These are phyloP conservation scores for Microbotryomycetes sp. DNA, from an alignment of 1,284 basidiomycete species.

Conservation along the genomic window DNA sequence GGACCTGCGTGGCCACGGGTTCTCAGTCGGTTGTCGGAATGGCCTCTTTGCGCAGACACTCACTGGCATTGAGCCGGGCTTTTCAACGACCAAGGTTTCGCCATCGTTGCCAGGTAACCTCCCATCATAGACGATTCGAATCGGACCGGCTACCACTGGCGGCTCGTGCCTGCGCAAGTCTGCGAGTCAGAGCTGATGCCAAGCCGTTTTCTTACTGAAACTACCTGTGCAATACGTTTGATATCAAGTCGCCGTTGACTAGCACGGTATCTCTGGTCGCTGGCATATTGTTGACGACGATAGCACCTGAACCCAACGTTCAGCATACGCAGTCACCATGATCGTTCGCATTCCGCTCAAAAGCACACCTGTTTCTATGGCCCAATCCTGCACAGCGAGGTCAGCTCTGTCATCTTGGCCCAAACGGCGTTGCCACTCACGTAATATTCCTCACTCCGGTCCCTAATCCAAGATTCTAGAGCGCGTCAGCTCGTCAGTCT, in stretches of 20 bases:
- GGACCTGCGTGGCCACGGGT: conserved; percentile 43
- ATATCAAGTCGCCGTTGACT: conserved; percentile 61
- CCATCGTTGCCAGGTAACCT: conserved; percentile 29
- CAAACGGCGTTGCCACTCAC: conserved; percentile 15
- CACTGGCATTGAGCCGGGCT: conserved; percentile 71
- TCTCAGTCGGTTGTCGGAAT: conserved; percentile 2
- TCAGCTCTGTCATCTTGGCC: background rate
- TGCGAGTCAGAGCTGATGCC: background rate
- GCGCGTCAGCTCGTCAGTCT: conserved; percentile 9
- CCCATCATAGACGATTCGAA: conserved; percentile 59
- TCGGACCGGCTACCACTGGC: conserved; percentile 78
- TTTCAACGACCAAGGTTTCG: conserved; percentile 70
- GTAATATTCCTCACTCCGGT: conserved; percentile 43
- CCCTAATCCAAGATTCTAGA: conserved; percentile 33
- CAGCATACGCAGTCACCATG: too few species aligned
- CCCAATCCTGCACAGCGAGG: conserved; percentile 24
- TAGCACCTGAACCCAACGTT: conserved; percentile 69
- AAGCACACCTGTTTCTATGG: conserved; percentile 26
- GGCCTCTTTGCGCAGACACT: conserved; percentile 48
- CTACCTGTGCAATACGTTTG: conserved; percentile 31
- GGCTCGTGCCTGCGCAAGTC: conserved; percentile 83
- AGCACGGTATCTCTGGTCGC: conserved; percentile 74
- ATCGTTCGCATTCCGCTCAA: too few species aligned
- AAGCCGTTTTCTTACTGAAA: background rate
- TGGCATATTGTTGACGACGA: conserved; percentile 79